Base-by-base conservation (phyloP, 2,329 filamentous ascomycete species). In the Sarocladiaceae sp. region DNA sequence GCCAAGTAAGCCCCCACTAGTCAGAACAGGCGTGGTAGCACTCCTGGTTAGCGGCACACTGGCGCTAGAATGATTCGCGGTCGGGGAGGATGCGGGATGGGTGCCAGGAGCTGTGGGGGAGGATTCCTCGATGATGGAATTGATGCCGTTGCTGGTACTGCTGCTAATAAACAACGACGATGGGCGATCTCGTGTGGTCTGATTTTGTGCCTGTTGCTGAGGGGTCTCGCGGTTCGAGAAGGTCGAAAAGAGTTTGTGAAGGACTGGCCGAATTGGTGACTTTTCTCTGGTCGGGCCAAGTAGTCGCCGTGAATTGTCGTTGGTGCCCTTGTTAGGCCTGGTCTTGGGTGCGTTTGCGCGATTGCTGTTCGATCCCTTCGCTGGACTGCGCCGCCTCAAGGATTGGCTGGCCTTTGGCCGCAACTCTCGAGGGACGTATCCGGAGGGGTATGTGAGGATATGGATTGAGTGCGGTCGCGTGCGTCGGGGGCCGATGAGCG, bases 371-470 rank as follows among this genome's bases (percentile, higher is more conserved):
- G 20, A 41, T 29, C 11, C 4, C 26, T 7, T 13, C 26, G 34
- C 24, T 23, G 40, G 27, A 18, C 27, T 43, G n/a, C 40, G 40
- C 4, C 40, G 26, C 27, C 27, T 26, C 15, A 33, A n/a, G 3
- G 40, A 21, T 33, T 32, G 26, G 33, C 3, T 43, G 10, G 40
- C 40, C 12, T 47, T 47, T 3, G 59, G 54, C 51, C 68, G 64
- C 34, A 73, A 53, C 46, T 74, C 70, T 47, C 63, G 61, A 15
- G 70, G 70, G 19, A 72, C 58, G 55, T 68, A 68, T 44, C 66
- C 66, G 2, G 64, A 53, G 3, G 66, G 66, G 45, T 63, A 68
- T 21, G 64, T 67, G 48, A 67, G 52, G 44, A 68, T 65, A 56
- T 68, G 65, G 45, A 68, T 68, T 29, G 65, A 59, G 51, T 68